phyloP scores from a whole-genome alignment of 352 stramenopile genomes.

The Phytophthora uliginosa region DNA sequence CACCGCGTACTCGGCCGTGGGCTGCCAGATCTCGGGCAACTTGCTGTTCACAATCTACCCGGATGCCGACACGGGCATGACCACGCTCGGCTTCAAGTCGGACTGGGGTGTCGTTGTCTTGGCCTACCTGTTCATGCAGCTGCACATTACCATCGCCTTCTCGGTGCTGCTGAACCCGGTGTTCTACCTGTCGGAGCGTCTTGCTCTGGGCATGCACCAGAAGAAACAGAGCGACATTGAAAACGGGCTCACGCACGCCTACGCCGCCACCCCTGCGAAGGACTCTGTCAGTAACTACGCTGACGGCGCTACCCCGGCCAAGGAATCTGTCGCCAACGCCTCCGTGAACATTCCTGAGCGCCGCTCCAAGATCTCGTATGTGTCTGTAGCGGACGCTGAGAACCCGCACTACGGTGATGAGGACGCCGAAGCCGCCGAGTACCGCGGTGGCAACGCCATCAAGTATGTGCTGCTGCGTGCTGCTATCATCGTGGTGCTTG shows the following conservation, averaged over 20 bases:
- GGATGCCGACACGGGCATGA: constrained; percentile 25
- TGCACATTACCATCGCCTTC: constrained; percentile 59
- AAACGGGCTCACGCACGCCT: constrained; percentile 33
- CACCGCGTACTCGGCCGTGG: constrained; percentile 43
- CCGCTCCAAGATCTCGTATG: constrained; percentile 37
- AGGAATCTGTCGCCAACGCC: constrained; percentile 32
- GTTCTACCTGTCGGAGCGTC: constrained; percentile 54
- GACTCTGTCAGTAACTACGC: too few species aligned
- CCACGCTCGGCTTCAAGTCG: constrained; percentile 45
- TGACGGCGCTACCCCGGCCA: constrained; percentile 15
- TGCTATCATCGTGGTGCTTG: constrained; percentile 41
- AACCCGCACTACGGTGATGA: constrained; percentile 31
- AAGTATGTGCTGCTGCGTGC: constrained; percentile 53
- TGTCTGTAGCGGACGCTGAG: constrained; percentile 36
- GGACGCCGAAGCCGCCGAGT: constrained; percentile 35
- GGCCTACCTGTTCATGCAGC: constrained; percentile 61
- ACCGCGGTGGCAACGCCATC: constrained; percentile 38
- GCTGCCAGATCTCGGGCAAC: constrained; percentile 50
- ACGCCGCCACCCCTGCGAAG: constrained; percentile 29
- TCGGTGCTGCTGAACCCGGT: constrained; percentile 69
- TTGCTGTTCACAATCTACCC: constrained; percentile 42
- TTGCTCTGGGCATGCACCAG: constrained; percentile 54
- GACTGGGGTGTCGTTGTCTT: constrained; percentile 42
- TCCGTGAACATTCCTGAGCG: constrained; percentile 38
- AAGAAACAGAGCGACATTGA: constrained; percentile 38